These are phyloP conservation scores for Neopestalotiopsis rosae DNA, from an alignment of 2,329 filamentous ascomycete species.

Conservation along the genomic window DNA sequence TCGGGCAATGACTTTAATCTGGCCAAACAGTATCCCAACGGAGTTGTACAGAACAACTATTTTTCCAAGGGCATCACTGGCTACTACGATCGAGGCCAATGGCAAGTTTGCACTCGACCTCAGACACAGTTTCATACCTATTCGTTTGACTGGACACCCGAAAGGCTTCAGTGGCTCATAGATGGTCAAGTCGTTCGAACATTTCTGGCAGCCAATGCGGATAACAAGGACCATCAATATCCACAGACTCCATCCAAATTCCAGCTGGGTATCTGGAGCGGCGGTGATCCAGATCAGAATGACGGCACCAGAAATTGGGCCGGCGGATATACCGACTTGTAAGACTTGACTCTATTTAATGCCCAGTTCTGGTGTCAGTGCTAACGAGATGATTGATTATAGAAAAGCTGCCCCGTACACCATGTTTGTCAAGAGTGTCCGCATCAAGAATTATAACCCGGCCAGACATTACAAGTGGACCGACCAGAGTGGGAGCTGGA, in stretches of 20 bases:
- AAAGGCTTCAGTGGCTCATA: constrained; percentile 34
- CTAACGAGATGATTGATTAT: not conserved
- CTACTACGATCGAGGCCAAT: constrained; percentile 12
- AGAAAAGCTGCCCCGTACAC: constrained; percentile 31
- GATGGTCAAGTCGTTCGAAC: constrained; percentile 34
- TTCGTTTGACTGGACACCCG: constrained; percentile 38
- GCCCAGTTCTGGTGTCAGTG: too few species aligned
- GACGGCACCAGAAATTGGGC: constrained; percentile 38
- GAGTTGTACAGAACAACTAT: constrained; percentile 32
- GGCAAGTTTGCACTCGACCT: constrained; percentile 24
- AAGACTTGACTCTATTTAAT: not conserved
- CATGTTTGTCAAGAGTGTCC: constrained; percentile 37
- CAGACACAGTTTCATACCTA: constrained; percentile 37
- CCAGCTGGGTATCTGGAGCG: constrained; percentile 38
- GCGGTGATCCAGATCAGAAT: constrained; percentile 34
- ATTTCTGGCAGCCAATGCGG: constrained; percentile 29
- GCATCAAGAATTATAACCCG: constrained; percentile 39
- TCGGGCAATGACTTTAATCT: constrained; percentile 36
- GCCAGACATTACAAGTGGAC: constrained; percentile 36
- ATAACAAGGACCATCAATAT: constrained; percentile 23
- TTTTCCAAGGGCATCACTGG: constrained; percentile 34
- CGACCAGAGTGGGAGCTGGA: constrained; percentile 29
- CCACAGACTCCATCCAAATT: constrained; percentile 39
- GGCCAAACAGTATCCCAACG: constrained; percentile 35
- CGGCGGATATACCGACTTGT: constrained; percentile 36